phyloP scores from a whole-genome alignment of 2,329 filamentous ascomycete genomes.

The Parascedosporium putredinis region DNA sequence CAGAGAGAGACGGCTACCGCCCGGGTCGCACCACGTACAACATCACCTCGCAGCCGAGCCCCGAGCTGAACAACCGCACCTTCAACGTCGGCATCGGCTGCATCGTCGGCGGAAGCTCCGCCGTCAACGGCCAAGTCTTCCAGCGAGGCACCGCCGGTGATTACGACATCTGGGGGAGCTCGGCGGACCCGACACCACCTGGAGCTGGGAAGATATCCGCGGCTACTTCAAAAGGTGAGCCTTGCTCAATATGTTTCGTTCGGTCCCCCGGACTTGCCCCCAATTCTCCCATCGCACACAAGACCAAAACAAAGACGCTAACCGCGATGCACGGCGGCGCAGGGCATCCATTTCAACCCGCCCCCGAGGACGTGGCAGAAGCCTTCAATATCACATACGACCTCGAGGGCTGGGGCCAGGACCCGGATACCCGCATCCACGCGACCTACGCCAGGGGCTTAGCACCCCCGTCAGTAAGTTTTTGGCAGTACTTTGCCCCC shows the following conservation, averaged over 20 bases:
- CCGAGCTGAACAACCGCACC: conserved; percentile 13
- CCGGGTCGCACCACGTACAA: conserved; percentile 14
- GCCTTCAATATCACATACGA: conserved; percentile 18
- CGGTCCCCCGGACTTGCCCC: too few species aligned
- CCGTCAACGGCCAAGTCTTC: conserved; percentile 27
- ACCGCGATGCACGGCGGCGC: too few species aligned
- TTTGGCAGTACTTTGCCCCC: too few species aligned
- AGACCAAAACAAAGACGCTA: too few species aligned
- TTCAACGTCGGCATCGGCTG: conserved; percentile 20
- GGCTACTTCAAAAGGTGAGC: conserved; percentile 33
- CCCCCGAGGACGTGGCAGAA: conserved; percentile 11
- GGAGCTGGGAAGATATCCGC: conserved; percentile 25
- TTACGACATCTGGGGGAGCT: conserved; percentile 33
- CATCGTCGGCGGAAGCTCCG: conserved; percentile 28
- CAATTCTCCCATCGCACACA: too few species aligned
- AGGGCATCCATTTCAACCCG: conserved; percentile 9
- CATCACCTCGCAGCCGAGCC: conserved; percentile 11
- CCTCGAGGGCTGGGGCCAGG: conserved; percentile 8
- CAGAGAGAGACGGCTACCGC: conserved; percentile 9
- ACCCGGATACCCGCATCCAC: conserved; percentile 8
- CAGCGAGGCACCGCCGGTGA: conserved; percentile 24
- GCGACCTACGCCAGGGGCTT: background rate
- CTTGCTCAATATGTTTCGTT: too few species aligned
- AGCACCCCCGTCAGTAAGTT: conserved; percentile 1
- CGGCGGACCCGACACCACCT: conserved; percentile 25